Conservation (phyloP, 179 eudicot genomes). For the Camellia oleifera region DNA sequence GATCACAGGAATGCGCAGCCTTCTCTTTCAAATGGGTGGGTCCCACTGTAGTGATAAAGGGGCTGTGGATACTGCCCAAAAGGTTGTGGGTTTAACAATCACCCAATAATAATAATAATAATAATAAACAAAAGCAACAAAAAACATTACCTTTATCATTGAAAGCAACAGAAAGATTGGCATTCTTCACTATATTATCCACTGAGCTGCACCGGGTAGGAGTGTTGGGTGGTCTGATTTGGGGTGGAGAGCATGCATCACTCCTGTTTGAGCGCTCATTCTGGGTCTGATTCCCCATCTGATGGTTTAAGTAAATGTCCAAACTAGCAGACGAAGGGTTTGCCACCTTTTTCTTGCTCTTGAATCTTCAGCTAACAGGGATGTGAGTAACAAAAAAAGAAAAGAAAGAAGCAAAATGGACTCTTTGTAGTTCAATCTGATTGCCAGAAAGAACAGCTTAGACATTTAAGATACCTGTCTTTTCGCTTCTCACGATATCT, state of each 20-base stretch:
- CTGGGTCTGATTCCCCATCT: slow-evolving; percentile 37
- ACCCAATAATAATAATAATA: too few relatives aligned
- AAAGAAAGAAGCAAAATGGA: slow-evolving; percentile 18
- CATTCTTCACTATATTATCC: slow-evolving; percentile 41
- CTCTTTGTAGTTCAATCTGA: slow-evolving; percentile 9
- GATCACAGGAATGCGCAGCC: too few relatives aligned
- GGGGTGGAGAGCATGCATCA: slow-evolving; percentile 45
- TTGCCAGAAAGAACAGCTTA: slow-evolving; percentile 12
- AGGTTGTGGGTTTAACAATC: too few relatives aligned
- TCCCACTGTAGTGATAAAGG: not conserved
- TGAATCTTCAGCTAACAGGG: slow-evolving; percentile 78
- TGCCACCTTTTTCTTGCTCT: slow-evolving; percentile 72
- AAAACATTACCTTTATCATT: slow-evolving; percentile 44
- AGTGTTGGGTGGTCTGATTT: slow-evolving; percentile 46
- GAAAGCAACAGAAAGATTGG: slow-evolving; percentile 43
- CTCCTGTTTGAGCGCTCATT: slow-evolving; percentile 41
- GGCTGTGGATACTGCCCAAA: too few relatives aligned
- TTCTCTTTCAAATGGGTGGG: too few relatives aligned
- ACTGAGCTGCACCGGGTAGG: slow-evolving; percentile 34
- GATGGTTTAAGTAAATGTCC: slow-evolving; percentile 66
- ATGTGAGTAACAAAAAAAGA: slow-evolving; percentile 32
- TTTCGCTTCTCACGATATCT: slow-evolving; percentile 86
- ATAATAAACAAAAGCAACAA: not conserved
- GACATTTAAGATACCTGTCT: slow-evolving; percentile 62
- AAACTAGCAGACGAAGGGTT: slow-evolving; percentile 43